phyloP scores from a whole-genome alignment of 176 grass and related monocot species.

The Tillandsia leiboldiana region DNA sequence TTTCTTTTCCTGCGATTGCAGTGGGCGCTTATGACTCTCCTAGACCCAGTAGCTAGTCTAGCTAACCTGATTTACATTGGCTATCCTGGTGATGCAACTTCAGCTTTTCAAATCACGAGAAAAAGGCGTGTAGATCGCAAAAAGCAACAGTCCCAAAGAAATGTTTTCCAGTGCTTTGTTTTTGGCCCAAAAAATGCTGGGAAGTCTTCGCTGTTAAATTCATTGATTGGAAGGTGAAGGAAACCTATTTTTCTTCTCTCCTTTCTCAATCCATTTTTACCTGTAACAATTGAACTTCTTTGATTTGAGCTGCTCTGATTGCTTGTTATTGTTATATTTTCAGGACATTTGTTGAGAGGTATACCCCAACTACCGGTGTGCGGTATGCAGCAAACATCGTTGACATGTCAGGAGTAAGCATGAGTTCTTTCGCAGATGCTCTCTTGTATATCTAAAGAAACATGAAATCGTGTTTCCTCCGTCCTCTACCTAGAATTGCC shows the following conservation, averaged over 20 bases:
- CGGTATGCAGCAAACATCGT: conserved; percentile 79
- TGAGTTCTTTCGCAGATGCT: not conserved
- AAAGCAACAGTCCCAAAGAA: conserved; percentile 65
- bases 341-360: conserved; percentile 70
- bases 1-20: conserved; percentile 24
- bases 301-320: not conserved
- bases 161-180: conserved; percentile 81
- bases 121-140: conserved; percentile 94
- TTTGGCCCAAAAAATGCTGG: conserved; percentile 83
- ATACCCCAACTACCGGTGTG: conserved; percentile 43
- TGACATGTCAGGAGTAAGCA: conserved; percentile 64
- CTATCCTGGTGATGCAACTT: conserved; percentile 53
- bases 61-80: conserved; percentile 91
- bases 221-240: conserved; percentile 78
- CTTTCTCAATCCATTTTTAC: not conserved
- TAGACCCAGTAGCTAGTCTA: conserved; percentile 70
- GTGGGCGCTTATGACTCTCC: conserved; percentile 98
- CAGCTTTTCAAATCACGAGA: conserved; percentile 73
- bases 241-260: not conserved
- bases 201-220: conserved; percentile 73
- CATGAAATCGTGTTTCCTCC: not conserved
- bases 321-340: conserved; percentile 4
- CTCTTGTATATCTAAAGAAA: not conserved
- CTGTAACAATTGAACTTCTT: not conserved
- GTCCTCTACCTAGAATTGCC: not conserved